Evolutionary conservation across 2,329 filamentous ascomycete genomes (phyloP), one percentile per base, ranked within the genome.

Genomic region (Penicillium sp.): DNA sequence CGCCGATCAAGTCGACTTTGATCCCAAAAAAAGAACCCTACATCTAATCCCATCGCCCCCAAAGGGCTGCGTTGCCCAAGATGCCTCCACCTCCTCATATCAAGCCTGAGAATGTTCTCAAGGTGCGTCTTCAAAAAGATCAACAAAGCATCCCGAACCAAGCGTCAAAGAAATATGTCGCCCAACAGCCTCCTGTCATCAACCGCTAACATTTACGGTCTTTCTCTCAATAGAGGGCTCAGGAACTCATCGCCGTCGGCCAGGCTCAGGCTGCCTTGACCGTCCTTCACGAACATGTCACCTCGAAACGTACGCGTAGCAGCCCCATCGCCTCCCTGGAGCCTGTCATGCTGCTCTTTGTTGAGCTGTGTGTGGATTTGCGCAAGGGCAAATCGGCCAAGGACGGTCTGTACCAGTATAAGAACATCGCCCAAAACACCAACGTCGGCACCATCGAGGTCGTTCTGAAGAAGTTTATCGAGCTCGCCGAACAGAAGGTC

Each of bases 391-490:
- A 98, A 75, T 81, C 93, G 52, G 93, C 91, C 72, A 98, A 98
- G 80, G 93, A 98, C 76, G 93, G 93, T 53, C 81, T 98, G 42
- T 98, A 97, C 73, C 93, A 96, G 73, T 98, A 98, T 82, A 98
- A 98, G 81, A 98, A 98, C 73, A 97, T 96, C 60, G 91, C 90
- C 47, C 93, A 98, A 73, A 98, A 98, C 76, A 95, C 91, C 62
- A 97, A 97, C 69, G 90, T 98, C 59, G 90, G 83, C 62, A 98
- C 93, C 53, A 98, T 98, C 70, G 93, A 97, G 84, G 78, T 95
- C 61, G 93, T 98, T 58, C 82, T 98, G 64, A 95, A 95, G 76
- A 90, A 86, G 71, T 98, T 98, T 75, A 96, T 98, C 75, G 89
- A 97, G 73, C 81, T 97, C 58, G 91, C 93, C 61, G 91, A 95